phyloP scores from a whole-genome alignment of 2,329 filamentous ascomycete species.

The Incumbomyces lentus region DNA sequence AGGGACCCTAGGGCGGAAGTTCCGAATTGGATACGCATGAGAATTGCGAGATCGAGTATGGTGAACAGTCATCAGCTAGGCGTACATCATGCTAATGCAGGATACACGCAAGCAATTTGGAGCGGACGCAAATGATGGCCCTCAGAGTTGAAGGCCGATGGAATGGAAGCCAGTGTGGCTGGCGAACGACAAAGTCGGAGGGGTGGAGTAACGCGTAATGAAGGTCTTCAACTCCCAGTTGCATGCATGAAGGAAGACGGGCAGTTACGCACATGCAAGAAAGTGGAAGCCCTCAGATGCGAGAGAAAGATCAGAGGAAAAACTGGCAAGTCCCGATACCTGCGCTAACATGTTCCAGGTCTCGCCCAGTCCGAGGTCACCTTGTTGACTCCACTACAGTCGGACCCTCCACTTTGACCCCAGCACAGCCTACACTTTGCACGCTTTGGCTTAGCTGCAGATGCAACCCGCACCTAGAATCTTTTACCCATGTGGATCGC shows the following conservation, averaged over 20 bases:
- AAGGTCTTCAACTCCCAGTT: background rate
- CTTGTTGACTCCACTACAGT: background rate
- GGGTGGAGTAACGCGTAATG: constrained; percentile 1
- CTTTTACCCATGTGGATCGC: constrained; percentile 2
- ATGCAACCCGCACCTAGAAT: constrained; percentile 4
- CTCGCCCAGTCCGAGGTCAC: constrained; percentile 3
- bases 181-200: constrained; percentile 4
- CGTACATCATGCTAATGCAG: constrained; percentile 4
- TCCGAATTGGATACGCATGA: constrained; percentile 11
- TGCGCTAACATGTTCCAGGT: constrained; percentile 6
- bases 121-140: constrained; percentile 6
- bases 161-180: constrained; percentile 7
- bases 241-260: background rate
- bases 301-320: constrained; percentile 1
- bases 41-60: background rate
- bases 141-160: background rate
- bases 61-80: constrained; percentile 6
- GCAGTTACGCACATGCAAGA: constrained; percentile 2
- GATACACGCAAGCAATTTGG: constrained; percentile 6
- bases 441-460: constrained; percentile 4
- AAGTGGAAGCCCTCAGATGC: constrained; percentile 5
- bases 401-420: background rate
- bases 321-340: background rate
- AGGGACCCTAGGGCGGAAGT: constrained; percentile 11
- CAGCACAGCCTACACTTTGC: constrained; percentile 6